phyloP scores from a whole-genome alignment of 2,329 filamentous ascomycete species.

The Ceratocystis destructans region DNA sequence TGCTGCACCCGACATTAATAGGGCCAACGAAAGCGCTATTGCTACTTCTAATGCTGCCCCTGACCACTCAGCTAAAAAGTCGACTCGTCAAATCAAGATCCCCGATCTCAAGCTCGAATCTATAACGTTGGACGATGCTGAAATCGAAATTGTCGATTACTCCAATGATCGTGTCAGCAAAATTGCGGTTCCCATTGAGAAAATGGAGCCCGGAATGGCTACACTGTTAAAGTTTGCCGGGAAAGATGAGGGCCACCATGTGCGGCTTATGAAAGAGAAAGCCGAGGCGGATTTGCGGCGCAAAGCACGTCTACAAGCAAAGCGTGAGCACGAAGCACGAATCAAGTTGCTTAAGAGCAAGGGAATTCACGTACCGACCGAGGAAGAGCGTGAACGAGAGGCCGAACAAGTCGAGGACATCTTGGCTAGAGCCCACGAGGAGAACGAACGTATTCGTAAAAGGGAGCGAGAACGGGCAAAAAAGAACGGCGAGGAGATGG shows the following conservation, averaged over 20 bases:
- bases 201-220: conserved; percentile 44
- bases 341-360: conserved; percentile 64
- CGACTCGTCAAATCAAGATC: conserved; percentile 23
- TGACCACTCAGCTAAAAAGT: conserved; percentile 20
- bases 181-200: conserved; percentile 22
- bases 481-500: conserved; percentile 35
- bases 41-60: conserved; percentile 19
- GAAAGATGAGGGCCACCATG: conserved; percentile 25
- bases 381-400: conserved; percentile 73
- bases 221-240: conserved; percentile 27
- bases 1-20: not conserved
- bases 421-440: conserved; percentile 66
- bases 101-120: conserved; percentile 23
- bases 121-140: conserved; percentile 34
- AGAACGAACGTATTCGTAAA: conserved; percentile 66
- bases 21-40: conserved; percentile 24
- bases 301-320: conserved; percentile 67
- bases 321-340: conserved; percentile 59
- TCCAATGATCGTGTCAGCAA: conserved; percentile 22
- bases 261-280: conserved; percentile 33
- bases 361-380: conserved; percentile 68
- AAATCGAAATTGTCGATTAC: conserved; percentile 50
- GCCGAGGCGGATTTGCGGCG: conserved; percentile 54
- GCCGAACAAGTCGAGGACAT: conserved; percentile 77
- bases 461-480: conserved; percentile 59